Evolutionary conservation across 2,329 filamentous ascomycete species (phyloP).

Genomic region (Knufia fluminis): DNA sequence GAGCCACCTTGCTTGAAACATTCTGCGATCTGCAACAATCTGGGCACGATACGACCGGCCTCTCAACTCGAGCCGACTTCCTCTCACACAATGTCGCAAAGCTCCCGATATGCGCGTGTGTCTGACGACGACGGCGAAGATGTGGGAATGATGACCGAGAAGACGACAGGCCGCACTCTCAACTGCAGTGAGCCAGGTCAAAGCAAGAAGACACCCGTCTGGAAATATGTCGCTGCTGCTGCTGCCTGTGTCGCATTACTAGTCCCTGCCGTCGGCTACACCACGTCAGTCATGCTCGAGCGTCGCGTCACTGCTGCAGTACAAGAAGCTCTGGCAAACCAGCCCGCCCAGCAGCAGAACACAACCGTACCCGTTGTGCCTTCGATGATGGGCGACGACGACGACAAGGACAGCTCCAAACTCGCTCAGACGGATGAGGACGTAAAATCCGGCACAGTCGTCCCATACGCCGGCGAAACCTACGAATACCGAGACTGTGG

Average conservation of each 20-base stretch:
- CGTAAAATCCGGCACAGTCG: neutral
- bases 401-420: neutral
- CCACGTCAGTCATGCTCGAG: conserved; percentile 5
- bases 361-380: neutral
- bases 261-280: conserved; percentile 4
- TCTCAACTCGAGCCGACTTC: too few species aligned
- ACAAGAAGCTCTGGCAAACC: neutral
- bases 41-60: too few species aligned
- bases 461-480: neutral
- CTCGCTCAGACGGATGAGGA: neutral
- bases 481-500: conserved; percentile 19
- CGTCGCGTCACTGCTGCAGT: neutral
- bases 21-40: too few species aligned
- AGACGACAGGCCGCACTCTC: neutral
- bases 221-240: conserved; percentile 4
- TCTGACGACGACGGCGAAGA: conserved; percentile 2
- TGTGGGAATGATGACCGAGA: neutral
- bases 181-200: neutral
- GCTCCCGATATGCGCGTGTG: neutral
- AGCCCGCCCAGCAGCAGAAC: neutral
- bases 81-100: neutral
- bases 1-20: too few species aligned
- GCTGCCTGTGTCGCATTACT: conserved; percentile 2
- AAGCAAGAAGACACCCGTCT: conserved; percentile 1
- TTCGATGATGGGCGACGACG: neutral